Evolutionary conservation across 2,329 filamentous ascomycete genomes (phyloP).

Genomic region (Cladosporium sp.): DNA sequence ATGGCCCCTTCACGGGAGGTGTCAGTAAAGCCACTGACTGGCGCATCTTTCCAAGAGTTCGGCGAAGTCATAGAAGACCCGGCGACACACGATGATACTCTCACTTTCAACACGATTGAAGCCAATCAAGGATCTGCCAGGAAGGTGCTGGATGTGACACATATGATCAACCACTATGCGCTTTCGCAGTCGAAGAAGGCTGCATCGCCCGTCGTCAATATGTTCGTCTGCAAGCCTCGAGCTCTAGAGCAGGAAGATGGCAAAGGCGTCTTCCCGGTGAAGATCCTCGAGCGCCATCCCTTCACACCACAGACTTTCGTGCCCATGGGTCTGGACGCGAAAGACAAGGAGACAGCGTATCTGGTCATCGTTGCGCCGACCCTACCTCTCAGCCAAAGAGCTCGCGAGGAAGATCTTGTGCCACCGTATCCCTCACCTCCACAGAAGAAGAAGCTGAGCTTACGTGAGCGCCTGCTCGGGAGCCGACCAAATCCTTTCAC

Average conservation of each 20-base stretch:
- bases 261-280: slow-evolving; percentile 55
- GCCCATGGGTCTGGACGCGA: slow-evolving; percentile 59
- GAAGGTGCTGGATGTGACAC: slow-evolving; percentile 79
- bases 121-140: slow-evolving; percentile 85
- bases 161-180: slow-evolving; percentile 66
- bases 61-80: slow-evolving; percentile 75
- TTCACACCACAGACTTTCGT: slow-evolving; percentile 93
- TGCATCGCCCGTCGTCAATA: slow-evolving; percentile 67
- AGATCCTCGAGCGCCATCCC: slow-evolving; percentile 82
- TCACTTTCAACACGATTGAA: slow-evolving; percentile 43
- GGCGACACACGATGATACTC: slow-evolving; percentile 43
- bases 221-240: slow-evolving; percentile 81
- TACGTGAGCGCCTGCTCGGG: slow-evolving; percentile 39
- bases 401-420: slow-evolving; percentile 17
- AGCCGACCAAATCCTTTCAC: slow-evolving; percentile 46
- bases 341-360: slow-evolving; percentile 54
- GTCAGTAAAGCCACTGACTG: slow-evolving; percentile 57
- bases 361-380: slow-evolving; percentile 87
- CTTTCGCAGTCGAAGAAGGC: slow-evolving; percentile 56
- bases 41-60: slow-evolving; percentile 68
- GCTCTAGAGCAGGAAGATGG: slow-evolving; percentile 38
- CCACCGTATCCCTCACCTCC: slow-evolving; percentile 42
- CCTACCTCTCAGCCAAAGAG: slow-evolving; percentile 42
- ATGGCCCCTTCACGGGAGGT: slow-evolving; percentile 42
- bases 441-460: slow-evolving; percentile 22